A percentile compares a stretch with the other conserved stretches of the same genome.
These are phyloP conservation scores for Williopsis jadinii DNA, from an alignment of 1,139 yeast genomes.

Conservation along the genomic window DNA sequence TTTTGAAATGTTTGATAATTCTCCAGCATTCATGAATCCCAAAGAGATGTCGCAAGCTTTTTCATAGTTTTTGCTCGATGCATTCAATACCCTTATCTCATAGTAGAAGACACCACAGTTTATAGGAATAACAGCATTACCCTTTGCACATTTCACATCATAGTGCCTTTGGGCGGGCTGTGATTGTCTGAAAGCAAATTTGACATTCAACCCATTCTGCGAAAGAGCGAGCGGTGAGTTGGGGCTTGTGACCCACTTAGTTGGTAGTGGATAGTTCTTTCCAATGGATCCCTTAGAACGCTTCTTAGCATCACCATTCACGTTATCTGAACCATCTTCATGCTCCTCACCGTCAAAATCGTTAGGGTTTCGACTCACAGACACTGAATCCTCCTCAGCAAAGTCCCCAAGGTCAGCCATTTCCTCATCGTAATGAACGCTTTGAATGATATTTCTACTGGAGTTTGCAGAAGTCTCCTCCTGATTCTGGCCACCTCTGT, in stretches of 20 bases:
- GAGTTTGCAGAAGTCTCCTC: slow-evolving; percentile 1
- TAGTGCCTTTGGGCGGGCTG: slow-evolving; percentile 17
- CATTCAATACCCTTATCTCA: slow-evolving; percentile 38
- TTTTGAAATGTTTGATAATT: slow-evolving; percentile 9
- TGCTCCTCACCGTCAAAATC: too few species aligned
- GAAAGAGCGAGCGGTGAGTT: slow-evolving; percentile 26
- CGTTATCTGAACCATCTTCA: too few species aligned
- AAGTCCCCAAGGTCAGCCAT: too few species aligned
- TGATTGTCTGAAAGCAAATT: slow-evolving; percentile 13
- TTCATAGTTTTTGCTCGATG: slow-evolving; percentile 29
- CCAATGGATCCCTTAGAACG: too few species aligned
- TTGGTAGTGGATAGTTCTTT: too few species aligned
- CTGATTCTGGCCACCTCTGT: not conserved
- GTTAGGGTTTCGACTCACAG: too few species aligned
- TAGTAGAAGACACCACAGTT: slow-evolving; percentile 47
- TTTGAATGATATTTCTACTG: not conserved
- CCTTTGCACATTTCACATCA: slow-evolving; percentile 32
- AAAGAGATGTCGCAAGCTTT: slow-evolving; percentile 34
- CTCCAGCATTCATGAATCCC: slow-evolving; percentile 30
- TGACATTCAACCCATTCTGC: slow-evolving; percentile 28
- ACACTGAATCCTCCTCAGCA: too few species aligned
- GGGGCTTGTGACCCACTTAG: slow-evolving; percentile 27
- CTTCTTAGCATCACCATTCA: too few species aligned
- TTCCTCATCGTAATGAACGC: too few species aligned
- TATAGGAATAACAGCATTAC: slow-evolving; percentile 36